These are phyloP conservation scores for Hymenoscyphus salicellus DNA, from an alignment of 2,329 filamentous ascomycete genomes.

Conservation along the genomic window DNA sequence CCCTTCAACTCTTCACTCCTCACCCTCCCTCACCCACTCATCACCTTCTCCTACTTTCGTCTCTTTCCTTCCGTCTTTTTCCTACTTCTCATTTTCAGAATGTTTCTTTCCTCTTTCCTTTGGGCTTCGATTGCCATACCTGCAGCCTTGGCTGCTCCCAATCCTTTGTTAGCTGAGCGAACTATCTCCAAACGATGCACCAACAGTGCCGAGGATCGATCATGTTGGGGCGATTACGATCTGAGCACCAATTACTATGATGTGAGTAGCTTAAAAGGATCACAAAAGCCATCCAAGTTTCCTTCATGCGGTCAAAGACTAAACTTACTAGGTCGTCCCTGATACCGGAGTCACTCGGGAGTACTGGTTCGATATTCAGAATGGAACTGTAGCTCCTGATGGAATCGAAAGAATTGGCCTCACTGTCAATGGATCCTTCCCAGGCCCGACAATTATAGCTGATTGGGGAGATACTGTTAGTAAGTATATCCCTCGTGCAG, in stretches of 20 bases:
- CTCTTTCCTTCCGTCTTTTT: too few relatives aligned
- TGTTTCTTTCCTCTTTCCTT: slow-evolving; percentile 7
- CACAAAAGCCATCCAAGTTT: too few relatives aligned
- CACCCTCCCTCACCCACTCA: not conserved
- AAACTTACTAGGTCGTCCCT: slow-evolving; percentile 29
- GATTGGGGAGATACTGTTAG: slow-evolving; percentile 11
- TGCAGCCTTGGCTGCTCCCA: slow-evolving; percentile 7
- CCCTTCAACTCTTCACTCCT: not conserved
- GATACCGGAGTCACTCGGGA: slow-evolving; percentile 49
- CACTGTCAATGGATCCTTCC: slow-evolving; percentile 36
- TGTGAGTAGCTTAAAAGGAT: slow-evolving; percentile 40
- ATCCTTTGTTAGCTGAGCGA: slow-evolving; percentile 13
- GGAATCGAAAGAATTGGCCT: slow-evolving; percentile 51
- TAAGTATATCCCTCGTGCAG: too few relatives aligned
- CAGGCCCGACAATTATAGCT: slow-evolving; percentile 36
- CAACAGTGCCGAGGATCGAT: slow-evolving; percentile 26
- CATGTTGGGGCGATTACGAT: slow-evolving; percentile 41
- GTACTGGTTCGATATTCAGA: slow-evolving; percentile 28
- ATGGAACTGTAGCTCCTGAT: slow-evolving; percentile 35
- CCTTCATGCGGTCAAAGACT: too few relatives aligned
- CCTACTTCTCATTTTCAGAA: not conserved
- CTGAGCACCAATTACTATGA: slow-evolving; percentile 41
- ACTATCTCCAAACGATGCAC: slow-evolving; percentile 13
- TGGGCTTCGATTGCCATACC: not conserved
- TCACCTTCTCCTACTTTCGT: too few relatives aligned